phyloP scores from a whole-genome alignment of 2,329 filamentous ascomycete genomes.

The Arachnomyces sp. region DNA sequence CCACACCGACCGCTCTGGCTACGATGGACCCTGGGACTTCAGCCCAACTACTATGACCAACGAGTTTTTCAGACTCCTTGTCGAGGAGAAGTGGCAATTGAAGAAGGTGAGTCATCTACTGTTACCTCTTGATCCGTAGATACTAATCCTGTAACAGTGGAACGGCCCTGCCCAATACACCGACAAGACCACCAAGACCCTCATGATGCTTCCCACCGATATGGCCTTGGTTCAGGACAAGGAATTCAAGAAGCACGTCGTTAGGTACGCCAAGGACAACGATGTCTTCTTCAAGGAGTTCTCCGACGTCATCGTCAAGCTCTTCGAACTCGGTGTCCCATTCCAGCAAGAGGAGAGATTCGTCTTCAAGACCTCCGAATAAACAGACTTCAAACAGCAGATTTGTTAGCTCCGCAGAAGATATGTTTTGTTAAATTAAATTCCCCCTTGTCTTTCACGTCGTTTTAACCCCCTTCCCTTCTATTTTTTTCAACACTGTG shows the following conservation, averaged over 20 bases:
- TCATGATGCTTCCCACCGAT: constrained; percentile 98
- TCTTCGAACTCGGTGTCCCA: constrained; percentile 91
- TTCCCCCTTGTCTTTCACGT: neutral
- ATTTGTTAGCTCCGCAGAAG: neutral
- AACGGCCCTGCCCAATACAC: constrained; percentile 84
- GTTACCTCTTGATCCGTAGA: neutral
- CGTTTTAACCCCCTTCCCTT: neutral
- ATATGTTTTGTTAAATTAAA: too few relatives aligned
- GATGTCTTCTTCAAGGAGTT: constrained; percentile 93
- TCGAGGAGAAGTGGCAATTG: constrained; percentile 88
- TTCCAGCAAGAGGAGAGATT: constrained; percentile 58
- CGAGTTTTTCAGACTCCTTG: constrained; percentile 81
- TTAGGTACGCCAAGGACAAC: constrained; percentile 86
- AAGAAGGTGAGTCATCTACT: constrained; percentile 46
- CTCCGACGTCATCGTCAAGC: constrained; percentile 63
- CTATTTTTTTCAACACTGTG: neutral
- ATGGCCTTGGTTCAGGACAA: constrained; percentile 83
- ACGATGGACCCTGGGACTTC: constrained; percentile 84
- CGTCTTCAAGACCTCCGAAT: constrained; percentile 54
- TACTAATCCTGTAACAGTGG: constrained; percentile 45
- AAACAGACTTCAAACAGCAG: constrained; percentile 9
- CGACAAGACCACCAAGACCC: constrained; percentile 73
- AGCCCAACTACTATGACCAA: constrained; percentile 87
- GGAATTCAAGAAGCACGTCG: constrained; percentile 68
- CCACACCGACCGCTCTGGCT: constrained; percentile 83